phyloP scores from a whole-genome alignment of 1,284 basidiomycete species.

The Naganishia sp. region DNA sequence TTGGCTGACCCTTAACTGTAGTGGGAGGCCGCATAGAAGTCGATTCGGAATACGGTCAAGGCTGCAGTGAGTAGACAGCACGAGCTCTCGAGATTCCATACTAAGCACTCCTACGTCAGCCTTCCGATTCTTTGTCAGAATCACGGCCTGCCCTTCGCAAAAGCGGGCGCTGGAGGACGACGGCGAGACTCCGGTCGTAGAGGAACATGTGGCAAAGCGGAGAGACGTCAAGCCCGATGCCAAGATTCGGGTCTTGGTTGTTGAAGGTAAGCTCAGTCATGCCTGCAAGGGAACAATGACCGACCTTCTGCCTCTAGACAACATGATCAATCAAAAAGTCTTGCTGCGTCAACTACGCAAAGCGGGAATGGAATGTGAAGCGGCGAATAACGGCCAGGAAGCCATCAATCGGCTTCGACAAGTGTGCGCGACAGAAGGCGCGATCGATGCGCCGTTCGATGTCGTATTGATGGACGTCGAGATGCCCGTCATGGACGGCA shows the following conservation, averaged over 20 bases:
- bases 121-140: slow-evolving; percentile 51
- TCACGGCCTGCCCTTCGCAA: slow-evolving; percentile 20
- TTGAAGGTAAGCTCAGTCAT: slow-evolving; percentile 37
- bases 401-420: slow-evolving; percentile 51
- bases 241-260: slow-evolving; percentile 41
- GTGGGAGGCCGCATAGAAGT: slow-evolving; percentile 52
- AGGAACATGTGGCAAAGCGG: slow-evolving; percentile 26
- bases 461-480: slow-evolving; percentile 54
- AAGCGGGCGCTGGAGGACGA: slow-evolving; percentile 22
- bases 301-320: slow-evolving; percentile 40
- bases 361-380: slow-evolving; percentile 50
- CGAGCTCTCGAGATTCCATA: not conserved
- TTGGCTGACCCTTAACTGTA: not conserved
- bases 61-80: slow-evolving; percentile 48
- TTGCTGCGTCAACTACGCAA: slow-evolving; percentile 54
- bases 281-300: not conserved
- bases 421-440: slow-evolving; percentile 36
- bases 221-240: slow-evolving; percentile 18
- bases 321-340: slow-evolving; percentile 53
- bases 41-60: slow-evolving; percentile 45
- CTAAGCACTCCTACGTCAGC: slow-evolving; percentile 20
- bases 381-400: slow-evolving; percentile 54
- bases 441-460: slow-evolving; percentile 40
- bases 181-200: not conserved
- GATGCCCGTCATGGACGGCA: slow-evolving; percentile 54